phyloP scores from a whole-genome alignment of 495 filamentous ascomycete species.

The Collariella sp. region DNA sequence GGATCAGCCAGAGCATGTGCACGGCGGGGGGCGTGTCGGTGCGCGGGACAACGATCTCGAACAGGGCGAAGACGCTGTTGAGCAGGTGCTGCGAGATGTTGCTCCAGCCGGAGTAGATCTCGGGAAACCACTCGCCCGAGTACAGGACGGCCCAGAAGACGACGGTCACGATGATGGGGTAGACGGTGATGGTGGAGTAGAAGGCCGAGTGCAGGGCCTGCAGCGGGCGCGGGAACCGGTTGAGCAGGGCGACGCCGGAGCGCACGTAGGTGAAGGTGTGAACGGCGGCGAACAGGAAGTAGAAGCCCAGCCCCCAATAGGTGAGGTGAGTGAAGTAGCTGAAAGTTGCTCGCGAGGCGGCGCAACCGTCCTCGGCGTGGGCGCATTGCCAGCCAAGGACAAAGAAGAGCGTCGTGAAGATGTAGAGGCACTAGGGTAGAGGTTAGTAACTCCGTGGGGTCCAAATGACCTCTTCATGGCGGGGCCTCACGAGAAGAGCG shows the following conservation, averaged over 20 bases:
- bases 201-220: constrained; percentile 57
- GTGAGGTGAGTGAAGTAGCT: constrained; percentile 72
- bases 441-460: background rate
- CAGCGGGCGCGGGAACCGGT: constrained; percentile 51
- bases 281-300: constrained; percentile 52
- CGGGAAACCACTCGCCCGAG: constrained; percentile 42
- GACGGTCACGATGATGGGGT: constrained; percentile 59
- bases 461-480: background rate
- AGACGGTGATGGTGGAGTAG: constrained; percentile 58
- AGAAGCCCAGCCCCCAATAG: constrained; percentile 76
- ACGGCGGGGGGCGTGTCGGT: constrained; percentile 50
- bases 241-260: constrained; percentile 46
- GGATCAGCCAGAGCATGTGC: constrained; percentile 48
- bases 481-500: constrained; percentile 43
- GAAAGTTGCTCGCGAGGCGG: constrained; percentile 44
- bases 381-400: constrained; percentile 52
- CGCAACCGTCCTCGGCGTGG: constrained; percentile 20
- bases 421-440: constrained; percentile 49
- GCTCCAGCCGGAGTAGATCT: constrained; percentile 49
- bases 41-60: constrained; percentile 62
- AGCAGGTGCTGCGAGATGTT: constrained; percentile 70
- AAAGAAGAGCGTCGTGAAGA: constrained; percentile 61
- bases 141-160: constrained; percentile 57
- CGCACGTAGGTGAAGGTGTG: constrained; percentile 61
- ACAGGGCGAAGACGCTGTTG: constrained; percentile 60